These are phyloP conservation scores for Grifola frondosa DNA, from an alignment of 1,284 basidiomycete species.

Conservation along the genomic window DNA sequence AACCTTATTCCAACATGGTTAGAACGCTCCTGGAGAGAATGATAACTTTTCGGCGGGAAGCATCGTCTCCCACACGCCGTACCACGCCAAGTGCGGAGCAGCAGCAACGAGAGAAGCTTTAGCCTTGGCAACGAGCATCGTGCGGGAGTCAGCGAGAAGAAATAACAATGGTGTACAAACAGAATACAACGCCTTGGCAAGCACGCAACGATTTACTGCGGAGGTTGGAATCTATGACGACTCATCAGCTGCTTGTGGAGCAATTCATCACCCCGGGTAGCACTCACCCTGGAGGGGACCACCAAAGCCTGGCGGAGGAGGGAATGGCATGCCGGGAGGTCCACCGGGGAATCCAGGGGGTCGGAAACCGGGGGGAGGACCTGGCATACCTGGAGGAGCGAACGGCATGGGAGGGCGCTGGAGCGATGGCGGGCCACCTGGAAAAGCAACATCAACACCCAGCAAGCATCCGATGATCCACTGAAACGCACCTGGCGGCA, in stretches of 20 bases:
- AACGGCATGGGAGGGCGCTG: slow-evolving; percentile 85
- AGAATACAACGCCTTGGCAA: slow-evolving; percentile 26
- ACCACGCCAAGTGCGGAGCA: neutral
- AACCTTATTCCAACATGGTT: no score
- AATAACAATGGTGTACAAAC: slow-evolving; percentile 21
- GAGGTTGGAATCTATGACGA: slow-evolving; percentile 54
- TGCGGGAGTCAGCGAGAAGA: slow-evolving; percentile 2
- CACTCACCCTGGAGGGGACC: slow-evolving; percentile 85
- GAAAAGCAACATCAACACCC: slow-evolving; percentile 12
- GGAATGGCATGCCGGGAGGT: slow-evolving; percentile 50
- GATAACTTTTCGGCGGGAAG: no score
- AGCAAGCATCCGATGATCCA: no score
- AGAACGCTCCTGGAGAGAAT: no score
- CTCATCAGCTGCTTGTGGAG: neutral
- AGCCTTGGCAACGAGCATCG: no score
- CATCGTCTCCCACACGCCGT: neutral
- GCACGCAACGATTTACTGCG: slow-evolving; percentile 26
- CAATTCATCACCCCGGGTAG: neutral
- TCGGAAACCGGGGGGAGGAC: slow-evolving; percentile 79
- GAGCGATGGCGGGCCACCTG: slow-evolving; percentile 69
- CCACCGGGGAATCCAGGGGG: slow-evolving; percentile 71
- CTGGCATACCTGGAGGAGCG: slow-evolving; percentile 78
- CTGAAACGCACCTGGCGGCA: slow-evolving; percentile 76
- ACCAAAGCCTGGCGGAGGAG: slow-evolving; percentile 74
- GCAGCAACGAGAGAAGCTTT: no score